Base-by-base conservation (phyloP, 2,329 filamentous ascomycete genomes). In the Cordyceps javanica region DNA sequence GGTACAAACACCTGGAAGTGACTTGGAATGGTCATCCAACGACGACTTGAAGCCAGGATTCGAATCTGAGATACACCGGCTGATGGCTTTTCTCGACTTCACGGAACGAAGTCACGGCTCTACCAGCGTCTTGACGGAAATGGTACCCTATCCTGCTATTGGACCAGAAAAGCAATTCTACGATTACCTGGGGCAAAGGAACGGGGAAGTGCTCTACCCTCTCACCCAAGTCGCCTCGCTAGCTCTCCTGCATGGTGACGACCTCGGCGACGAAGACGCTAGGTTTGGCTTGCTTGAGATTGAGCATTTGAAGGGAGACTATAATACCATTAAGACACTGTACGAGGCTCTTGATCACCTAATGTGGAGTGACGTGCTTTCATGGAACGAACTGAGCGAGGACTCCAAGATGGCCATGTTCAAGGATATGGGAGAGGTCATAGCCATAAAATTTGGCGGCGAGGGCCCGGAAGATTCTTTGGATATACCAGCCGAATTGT, bases 31-130 rank as follows among this genome's bases (percentile, higher is more conserved):
- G 67, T 68, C 65, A 5, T 65, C 68, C 11, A 62, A 55, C 19
- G 50, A 58, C 28, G 69, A 67, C 34, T 55, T 63, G 32, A 68
- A 67, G 49, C 68, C 75, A 13, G 68, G 74, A 19, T 73, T 82
- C 59, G 68, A 72, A 53, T 75, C 82, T 25, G 84, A 87, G 66
- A 62, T 86, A 2, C 83, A 86, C 62, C 80, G 84, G 14, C 67
- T 87, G 5, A 78, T 87, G 72, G 83, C 82, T 10, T 86, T 87
- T 60, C 73, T 87, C 3, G 83, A 87, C 58, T 72, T 69, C 10
- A 84, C 83, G 0, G 80, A 86, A 26, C 76, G 85, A 44, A 80
- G 77, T 44, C 86, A 85, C 61, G 84, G 81, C 14, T 81, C 79
- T 0, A 77, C 76, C 23, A 80, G 82, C 57, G 70, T 72, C 5